phyloP scores from a whole-genome alignment of 768 basidiomycete genomes.

The Strobilomyces confusus region DNA sequence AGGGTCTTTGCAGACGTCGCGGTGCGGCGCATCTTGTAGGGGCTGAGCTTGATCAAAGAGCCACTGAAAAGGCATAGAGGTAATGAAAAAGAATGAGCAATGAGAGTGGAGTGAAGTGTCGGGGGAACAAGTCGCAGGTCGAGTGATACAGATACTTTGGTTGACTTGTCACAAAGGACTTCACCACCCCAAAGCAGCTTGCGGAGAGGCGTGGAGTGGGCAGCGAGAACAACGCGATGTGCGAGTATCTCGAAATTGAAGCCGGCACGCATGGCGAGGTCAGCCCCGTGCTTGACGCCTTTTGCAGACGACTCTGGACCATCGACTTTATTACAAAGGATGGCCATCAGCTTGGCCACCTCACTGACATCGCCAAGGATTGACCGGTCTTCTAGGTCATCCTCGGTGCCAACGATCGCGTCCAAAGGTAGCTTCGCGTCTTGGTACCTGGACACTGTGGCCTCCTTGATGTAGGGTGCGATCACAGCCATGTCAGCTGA shows the following conservation, averaged over 20 bases:
- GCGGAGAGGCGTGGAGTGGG: conserved; percentile 49
- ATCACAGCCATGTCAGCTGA: conserved; percentile 62
- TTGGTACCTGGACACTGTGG: neutral
- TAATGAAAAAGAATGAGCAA: conserved; percentile 76
- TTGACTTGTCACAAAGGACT: conserved; percentile 25
- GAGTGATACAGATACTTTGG: conserved; percentile 31
- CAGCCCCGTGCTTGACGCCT: conserved; percentile 51
- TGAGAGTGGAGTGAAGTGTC: conserved; percentile 51
- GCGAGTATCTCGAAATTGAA: conserved; percentile 48
- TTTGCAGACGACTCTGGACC: neutral
- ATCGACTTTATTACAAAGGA: conserved; percentile 5
- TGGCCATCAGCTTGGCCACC: conserved; percentile 22
- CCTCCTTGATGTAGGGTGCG: conserved; percentile 49
- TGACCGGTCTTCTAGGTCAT: conserved; percentile 37
- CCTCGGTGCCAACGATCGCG: conserved; percentile 20
- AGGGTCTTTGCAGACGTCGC: conserved; percentile 20
- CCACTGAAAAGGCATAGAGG: conserved; percentile 63
- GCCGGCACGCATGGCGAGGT: conserved; percentile 52
- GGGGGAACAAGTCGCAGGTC: conserved; percentile 6
- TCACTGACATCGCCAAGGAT: conserved; percentile 36
- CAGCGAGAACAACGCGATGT: conserved; percentile 63
- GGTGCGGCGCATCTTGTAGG: neutral
- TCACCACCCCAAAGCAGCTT: conserved; percentile 37
- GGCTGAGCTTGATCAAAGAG: conserved; percentile 40
- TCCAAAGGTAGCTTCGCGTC: conserved; percentile 1